Evolutionary conservation across 495 filamentous ascomycete genomes (phyloP).

Genomic region (Aspergillus asperescens): DNA sequence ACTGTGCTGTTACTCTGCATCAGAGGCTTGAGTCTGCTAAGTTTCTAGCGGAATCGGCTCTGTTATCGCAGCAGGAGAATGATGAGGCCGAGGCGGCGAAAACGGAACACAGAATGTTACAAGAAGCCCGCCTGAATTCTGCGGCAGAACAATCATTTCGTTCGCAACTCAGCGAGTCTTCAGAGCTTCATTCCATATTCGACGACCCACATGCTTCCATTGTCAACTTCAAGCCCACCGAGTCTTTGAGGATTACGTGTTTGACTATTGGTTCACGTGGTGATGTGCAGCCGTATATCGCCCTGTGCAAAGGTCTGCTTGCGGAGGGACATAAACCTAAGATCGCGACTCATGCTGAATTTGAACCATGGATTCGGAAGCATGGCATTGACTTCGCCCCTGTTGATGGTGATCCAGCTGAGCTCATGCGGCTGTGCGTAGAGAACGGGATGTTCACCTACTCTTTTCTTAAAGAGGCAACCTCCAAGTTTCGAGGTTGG

Average conservation of each 20-base stretch:
- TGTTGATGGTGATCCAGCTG: slow-evolving; percentile 86
- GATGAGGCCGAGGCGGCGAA: slow-evolving; percentile 71
- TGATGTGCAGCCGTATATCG: slow-evolving; percentile 97
- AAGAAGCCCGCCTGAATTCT: slow-evolving; percentile 66
- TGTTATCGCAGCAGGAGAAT: slow-evolving; percentile 63
- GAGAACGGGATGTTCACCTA: slow-evolving; percentile 97
- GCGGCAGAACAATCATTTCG: slow-evolving; percentile 54
- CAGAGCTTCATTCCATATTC: slow-evolving; percentile 64
- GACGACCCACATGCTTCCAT: slow-evolving; percentile 91
- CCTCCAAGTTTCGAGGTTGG: slow-evolving; percentile 86
- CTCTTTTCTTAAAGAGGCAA: slow-evolving; percentile 82
- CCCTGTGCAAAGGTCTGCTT: slow-evolving; percentile 84
- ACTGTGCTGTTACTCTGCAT: slow-evolving; percentile 77
- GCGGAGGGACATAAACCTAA: slow-evolving; percentile 80
- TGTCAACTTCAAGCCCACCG: slow-evolving; percentile 85
- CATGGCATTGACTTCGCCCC: slow-evolving; percentile 90
- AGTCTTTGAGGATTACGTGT: slow-evolving; percentile 83
- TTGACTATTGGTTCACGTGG: slow-evolving; percentile 93
- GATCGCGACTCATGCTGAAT: slow-evolving; percentile 91
- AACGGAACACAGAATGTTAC: slow-evolving; percentile 74
- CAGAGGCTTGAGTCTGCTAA: slow-evolving; percentile 67
- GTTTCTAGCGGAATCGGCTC: slow-evolving; percentile 65
- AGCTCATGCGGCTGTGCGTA: slow-evolving; percentile 92
- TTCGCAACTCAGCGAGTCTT: slow-evolving; percentile 32
- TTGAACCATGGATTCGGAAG: slow-evolving; percentile 77